Evolutionary conservation across 169 alveolate species (phyloP).

Genomic region (Nephromyces sp.): DNA sequence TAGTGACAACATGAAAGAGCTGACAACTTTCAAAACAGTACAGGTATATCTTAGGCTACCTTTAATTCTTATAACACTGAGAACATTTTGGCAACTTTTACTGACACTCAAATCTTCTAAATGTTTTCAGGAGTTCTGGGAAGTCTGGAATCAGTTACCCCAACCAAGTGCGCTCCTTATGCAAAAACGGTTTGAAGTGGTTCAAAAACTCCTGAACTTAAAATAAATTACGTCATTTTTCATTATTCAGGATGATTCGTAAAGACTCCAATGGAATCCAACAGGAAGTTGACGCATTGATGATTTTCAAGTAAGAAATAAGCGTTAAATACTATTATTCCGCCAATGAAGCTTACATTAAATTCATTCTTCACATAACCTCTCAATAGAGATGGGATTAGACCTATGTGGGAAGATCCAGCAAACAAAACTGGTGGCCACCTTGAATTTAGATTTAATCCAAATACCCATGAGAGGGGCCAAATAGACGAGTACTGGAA

Average conservation of each 20-base stretch:
- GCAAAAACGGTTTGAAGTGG: conserved; percentile 38
- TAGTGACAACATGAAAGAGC: conserved; percentile 20
- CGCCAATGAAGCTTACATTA: not conserved
- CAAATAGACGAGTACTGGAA: conserved; percentile 61
- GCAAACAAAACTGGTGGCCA: conserved; percentile 60
- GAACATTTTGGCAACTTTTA: too few relatives aligned
- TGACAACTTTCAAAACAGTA: conserved; percentile 25
- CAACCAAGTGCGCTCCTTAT: conserved; percentile 61
- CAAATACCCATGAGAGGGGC: conserved; percentile 14
- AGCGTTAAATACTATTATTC: not conserved
- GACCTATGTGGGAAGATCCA: conserved; percentile 66
- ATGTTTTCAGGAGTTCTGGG: conserved; percentile 51
- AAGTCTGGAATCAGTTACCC: conserved; percentile 59
- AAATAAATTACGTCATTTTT: not conserved
- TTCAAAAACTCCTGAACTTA: not conserved
- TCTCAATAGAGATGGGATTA: conserved; percentile 47
- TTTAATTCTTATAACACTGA: too few relatives aligned
- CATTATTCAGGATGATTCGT: conserved; percentile 30
- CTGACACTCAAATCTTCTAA: not conserved
- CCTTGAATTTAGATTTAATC: conserved; percentile 39
- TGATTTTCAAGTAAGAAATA: conserved; percentile 45
- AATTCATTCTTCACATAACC: not conserved
- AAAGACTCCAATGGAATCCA: conserved; percentile 25
- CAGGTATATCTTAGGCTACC: conserved; percentile 21
- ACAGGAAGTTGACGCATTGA: conserved; percentile 46